Percentiles rank a stretch among this genome's conserved stretches.
Evolutionary conservation across 176 grass and related monocot species (phyloP).

Genomic region (Alopecurus myosuroides): DNA sequence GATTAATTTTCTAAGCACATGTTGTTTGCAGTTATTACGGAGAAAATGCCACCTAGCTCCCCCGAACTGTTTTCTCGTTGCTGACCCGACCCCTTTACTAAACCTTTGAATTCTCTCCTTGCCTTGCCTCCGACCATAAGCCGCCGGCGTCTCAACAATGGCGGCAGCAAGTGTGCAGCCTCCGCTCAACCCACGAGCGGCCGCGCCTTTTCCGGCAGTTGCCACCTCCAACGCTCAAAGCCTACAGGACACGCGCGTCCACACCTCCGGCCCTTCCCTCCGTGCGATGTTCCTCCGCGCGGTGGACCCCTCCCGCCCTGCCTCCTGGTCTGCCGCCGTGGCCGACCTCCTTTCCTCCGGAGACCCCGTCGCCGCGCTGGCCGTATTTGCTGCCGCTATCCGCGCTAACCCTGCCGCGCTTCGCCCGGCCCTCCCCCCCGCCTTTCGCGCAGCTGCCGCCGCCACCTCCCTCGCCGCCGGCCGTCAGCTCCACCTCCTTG

Average conservation of each 20-base stretch:
- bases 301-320: conserved; percentile 47
- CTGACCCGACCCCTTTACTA: too few relatives aligned
- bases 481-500: conserved; percentile 70
- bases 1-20: too few relatives aligned
- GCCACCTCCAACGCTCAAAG: background rate
- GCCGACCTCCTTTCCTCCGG: conserved; percentile 59
- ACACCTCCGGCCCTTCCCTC: conserved; percentile 24
- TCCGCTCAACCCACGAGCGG: background rate
- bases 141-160: background rate
- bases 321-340: conserved; percentile 68
- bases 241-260: background rate
- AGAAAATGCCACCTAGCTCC: too few relatives aligned
- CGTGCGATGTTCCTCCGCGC: conserved; percentile 44
- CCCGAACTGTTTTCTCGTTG: too few relatives aligned
- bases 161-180: background rate
- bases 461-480: conserved; percentile 44
- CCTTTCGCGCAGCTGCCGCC: conserved; percentile 53
- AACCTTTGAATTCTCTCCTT: too few relatives aligned
- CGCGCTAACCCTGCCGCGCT: conserved; percentile 40
- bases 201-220: background rate
- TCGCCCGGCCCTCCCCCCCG: conserved; percentile 45
- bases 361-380: conserved; percentile 37
- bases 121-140: too few relatives aligned
- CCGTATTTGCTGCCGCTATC: conserved; percentile 40
- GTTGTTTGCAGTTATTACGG: too few relatives aligned